phyloP scores from a whole-genome alignment of 805 yeast genomes.

The Tetrapisispora nanseiensis region DNA sequence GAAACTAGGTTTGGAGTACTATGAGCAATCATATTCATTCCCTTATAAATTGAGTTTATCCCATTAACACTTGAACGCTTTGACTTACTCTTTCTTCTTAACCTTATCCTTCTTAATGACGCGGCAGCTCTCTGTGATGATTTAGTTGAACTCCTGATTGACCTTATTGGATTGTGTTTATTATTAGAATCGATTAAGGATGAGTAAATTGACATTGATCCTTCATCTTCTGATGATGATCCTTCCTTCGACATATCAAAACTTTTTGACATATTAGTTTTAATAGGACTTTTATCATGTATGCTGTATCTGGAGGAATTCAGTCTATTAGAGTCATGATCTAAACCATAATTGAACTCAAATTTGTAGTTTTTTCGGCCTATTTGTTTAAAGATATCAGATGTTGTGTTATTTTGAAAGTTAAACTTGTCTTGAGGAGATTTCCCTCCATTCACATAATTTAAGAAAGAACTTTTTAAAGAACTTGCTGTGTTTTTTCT shows the following conservation, averaged over 20 bases:
- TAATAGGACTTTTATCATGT: neutral
- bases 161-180: conserved; percentile 29
- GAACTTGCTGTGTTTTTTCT: conserved; percentile 11
- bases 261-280: neutral
- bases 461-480: conserved; percentile 22
- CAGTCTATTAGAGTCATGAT: neutral
- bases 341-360: conserved; percentile 23
- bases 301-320: neutral
- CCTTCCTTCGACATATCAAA: neutral
- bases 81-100: conserved; percentile 45
- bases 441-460: conserved; percentile 12
- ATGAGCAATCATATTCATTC: conserved; percentile 17
- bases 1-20: conserved; percentile 29
- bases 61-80: conserved; percentile 29
- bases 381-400: conserved; percentile 14
- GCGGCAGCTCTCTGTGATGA: conserved; percentile 59
- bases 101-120: conserved; percentile 49
- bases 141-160: conserved; percentile 33
- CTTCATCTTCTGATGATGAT: conserved; percentile 44
- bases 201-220: conserved; percentile 57
- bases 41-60: conserved; percentile 17
- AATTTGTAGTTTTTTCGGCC: conserved; percentile 26
- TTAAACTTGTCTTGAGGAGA: conserved; percentile 5
- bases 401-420: neutral
- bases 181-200: conserved; percentile 35